phyloP scores from a whole-genome alignment of 139 green algal species.

The Chlorokybus atmophyticus region DNA sequence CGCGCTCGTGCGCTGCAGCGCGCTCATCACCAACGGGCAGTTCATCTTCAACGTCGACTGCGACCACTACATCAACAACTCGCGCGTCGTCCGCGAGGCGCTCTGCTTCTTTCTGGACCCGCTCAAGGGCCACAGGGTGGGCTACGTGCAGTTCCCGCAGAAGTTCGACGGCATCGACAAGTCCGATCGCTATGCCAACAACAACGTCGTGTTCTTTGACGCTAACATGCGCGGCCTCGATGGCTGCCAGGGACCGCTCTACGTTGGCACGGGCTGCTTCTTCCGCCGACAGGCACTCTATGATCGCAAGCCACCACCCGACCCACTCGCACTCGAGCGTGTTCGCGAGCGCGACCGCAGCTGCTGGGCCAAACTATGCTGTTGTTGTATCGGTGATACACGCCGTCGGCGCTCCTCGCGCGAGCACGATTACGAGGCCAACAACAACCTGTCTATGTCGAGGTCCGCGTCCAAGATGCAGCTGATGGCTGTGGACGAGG shows the following conservation, averaged over 20 bases:
- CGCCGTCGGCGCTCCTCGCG: no score
- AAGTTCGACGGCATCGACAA: slow-evolving; percentile 26
- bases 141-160: slow-evolving; percentile 27
- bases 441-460: no score
- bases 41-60: slow-evolving; percentile 28
- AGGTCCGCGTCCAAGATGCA: no score
- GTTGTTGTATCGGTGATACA: no score
- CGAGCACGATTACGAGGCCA: no score
- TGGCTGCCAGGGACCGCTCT: slow-evolving; percentile 22
- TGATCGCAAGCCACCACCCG: no score
- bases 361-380: no score
- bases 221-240: slow-evolving; percentile 27
- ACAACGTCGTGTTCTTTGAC: slow-evolving; percentile 30
- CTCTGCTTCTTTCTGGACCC: slow-evolving; percentile 29
- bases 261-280: slow-evolving; percentile 29
- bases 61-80: slow-evolving; percentile 32
- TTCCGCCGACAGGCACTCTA: slow-evolving; percentile 18
- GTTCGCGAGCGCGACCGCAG: no score
- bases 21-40: slow-evolving; percentile 19
- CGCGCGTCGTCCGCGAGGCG: slow-evolving; percentile 15
- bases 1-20: slow-evolving; percentile 15
- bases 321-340: no score
- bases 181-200: slow-evolving; percentile 26
- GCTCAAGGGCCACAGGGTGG: slow-evolving; percentile 12
- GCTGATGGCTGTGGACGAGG: no score